A percentile compares a stretch with the other conserved stretches of the same genome.
Evolutionary conservation across 768 basidiomycete species (phyloP).

Genomic region (Mycena crocata): DNA sequence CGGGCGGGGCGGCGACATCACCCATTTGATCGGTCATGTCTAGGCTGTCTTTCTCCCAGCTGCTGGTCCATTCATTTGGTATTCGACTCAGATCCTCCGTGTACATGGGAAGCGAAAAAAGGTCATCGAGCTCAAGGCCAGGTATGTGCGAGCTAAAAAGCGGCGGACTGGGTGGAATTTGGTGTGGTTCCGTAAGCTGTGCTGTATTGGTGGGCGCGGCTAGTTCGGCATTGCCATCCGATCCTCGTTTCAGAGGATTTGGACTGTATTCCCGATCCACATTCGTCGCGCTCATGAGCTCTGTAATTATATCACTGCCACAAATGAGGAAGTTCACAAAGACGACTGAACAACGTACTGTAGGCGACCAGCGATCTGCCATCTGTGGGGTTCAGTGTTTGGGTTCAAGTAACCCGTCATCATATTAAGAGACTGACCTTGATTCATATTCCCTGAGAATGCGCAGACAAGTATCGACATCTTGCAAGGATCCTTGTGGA

Average conservation of each 20-base stretch:
- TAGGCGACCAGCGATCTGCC: slow-evolving; percentile 31
- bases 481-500: slow-evolving; percentile 29
- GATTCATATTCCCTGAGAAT: slow-evolving; percentile 25
- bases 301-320: slow-evolving; percentile 29
- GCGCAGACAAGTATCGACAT: slow-evolving; percentile 27
- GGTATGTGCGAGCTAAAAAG: background rate
- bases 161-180: too few species aligned
- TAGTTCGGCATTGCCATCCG: background rate
- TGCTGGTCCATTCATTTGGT: slow-evolving; percentile 24
- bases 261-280: slow-evolving; percentile 9
- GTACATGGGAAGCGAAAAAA: slow-evolving; percentile 24
- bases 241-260: slow-evolving; percentile 24
- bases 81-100: slow-evolving; percentile 27
- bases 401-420: background rate
- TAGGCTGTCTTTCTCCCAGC: slow-evolving; percentile 13
- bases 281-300: slow-evolving; percentile 28
- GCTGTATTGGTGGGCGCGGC: too few species aligned
- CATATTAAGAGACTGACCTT: background rate
- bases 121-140: background rate
- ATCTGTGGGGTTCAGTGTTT: background rate
- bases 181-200: too few species aligned
- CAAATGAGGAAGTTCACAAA: background rate
- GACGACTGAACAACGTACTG: slow-evolving; percentile 13
- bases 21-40: background rate
- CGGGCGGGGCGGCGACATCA: background rate